These are phyloP conservation scores for Fusarium newnesense DNA, from an alignment of 2,329 filamentous ascomycete species.

Conservation along the genomic window DNA sequence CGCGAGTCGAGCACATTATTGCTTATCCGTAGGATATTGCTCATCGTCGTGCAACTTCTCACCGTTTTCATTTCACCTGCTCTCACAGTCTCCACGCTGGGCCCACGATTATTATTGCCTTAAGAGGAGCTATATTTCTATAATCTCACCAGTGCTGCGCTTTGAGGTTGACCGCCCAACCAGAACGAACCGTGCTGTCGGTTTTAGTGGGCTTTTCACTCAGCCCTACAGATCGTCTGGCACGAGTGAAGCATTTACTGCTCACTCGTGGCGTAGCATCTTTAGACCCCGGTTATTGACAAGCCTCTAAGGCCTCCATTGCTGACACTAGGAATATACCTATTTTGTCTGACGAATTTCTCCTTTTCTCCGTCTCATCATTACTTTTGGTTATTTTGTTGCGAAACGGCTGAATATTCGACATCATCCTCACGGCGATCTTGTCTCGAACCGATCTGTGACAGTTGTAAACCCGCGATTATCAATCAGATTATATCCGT, in stretches of 20 bases:
- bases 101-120: slow-evolving; percentile 31
- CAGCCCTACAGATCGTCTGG: slow-evolving; percentile 41
- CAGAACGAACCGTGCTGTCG: slow-evolving; percentile 21
- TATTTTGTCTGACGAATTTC: slow-evolving; percentile 17
- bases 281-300: slow-evolving; percentile 30
- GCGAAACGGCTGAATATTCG: neutral
- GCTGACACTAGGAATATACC: slow-evolving; percentile 38
- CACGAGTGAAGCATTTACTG: slow-evolving; percentile 34
- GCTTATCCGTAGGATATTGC: slow-evolving; percentile 19
- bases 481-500: neutral
- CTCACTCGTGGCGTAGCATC: slow-evolving; percentile 44
- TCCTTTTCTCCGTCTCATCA: slow-evolving; percentile 19
- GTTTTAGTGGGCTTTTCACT: slow-evolving; percentile 38
- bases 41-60: slow-evolving; percentile 9
- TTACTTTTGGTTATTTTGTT: slow-evolving; percentile 2
- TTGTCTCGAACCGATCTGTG: slow-evolving; percentile 8
- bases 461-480: neutral
- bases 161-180: slow-evolving; percentile 26
- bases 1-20: slow-evolving; percentile 7
- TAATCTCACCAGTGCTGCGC: slow-evolving; percentile 23
- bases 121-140: slow-evolving; percentile 26
- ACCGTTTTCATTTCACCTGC: slow-evolving; percentile 20
- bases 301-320: slow-evolving; percentile 42
- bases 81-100: slow-evolving; percentile 23
- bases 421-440: slow-evolving; percentile 5